phyloP scores from a whole-genome alignment of 768 basidiomycete genomes.

The Ramaria rubella region DNA sequence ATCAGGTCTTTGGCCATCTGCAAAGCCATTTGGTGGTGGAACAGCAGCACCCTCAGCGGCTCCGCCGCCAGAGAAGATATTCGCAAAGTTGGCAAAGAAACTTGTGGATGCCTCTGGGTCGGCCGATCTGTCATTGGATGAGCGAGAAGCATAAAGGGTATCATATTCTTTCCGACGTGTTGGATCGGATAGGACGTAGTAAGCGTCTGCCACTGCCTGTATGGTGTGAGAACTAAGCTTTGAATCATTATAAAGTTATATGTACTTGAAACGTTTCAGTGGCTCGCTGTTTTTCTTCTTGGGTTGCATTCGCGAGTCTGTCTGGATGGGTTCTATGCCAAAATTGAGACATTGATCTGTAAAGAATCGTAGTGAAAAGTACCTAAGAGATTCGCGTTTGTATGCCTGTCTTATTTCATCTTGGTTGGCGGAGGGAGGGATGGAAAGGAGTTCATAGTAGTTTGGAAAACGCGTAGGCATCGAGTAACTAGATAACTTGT shows the following conservation, averaged over 20 bases:
- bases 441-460: slow-evolving; percentile 61
- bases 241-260: background rate
- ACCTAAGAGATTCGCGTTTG: slow-evolving; percentile 74
- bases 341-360: background rate
- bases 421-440: slow-evolving; percentile 50
- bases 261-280: slow-evolving; percentile 82
- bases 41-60: slow-evolving; percentile 21
- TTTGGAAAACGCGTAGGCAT: slow-evolving; percentile 72
- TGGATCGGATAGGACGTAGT: slow-evolving; percentile 85
- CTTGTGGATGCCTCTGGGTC: slow-evolving; percentile 62
- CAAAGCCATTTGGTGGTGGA: slow-evolving; percentile 22
- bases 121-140: slow-evolving; percentile 43
- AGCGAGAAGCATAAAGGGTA: slow-evolving; percentile 48
- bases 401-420: slow-evolving; percentile 75
- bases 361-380: background rate
- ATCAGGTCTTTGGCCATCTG: slow-evolving; percentile 48
- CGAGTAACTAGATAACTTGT: background rate
- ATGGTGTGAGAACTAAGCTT: slow-evolving; percentile 4
- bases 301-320: slow-evolving; percentile 61
- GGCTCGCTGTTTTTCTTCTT: slow-evolving; percentile 61
- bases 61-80: slow-evolving; percentile 52
- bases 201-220: slow-evolving; percentile 86
- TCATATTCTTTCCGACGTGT: slow-evolving; percentile 70
- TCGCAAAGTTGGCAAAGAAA: slow-evolving; percentile 74
- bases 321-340: slow-evolving; percentile 79